These are phyloP conservation scores for Sanghuangporus baumii DNA, from an alignment of 1,284 basidiomycete genomes.

Conservation along the genomic window DNA sequence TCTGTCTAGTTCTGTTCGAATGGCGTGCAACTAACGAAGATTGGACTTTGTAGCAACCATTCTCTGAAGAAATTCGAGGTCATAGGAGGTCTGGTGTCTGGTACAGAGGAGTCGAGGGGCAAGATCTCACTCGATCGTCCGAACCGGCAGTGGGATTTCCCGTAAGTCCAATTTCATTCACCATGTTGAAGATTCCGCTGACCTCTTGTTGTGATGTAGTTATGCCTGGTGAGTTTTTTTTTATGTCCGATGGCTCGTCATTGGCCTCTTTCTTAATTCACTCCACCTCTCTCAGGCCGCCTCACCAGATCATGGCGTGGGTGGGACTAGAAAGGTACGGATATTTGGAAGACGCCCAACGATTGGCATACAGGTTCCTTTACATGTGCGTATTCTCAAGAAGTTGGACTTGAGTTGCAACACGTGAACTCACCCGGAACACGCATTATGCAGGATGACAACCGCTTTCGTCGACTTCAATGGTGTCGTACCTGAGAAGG, in stretches of 20 bases:
- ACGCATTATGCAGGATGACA: constrained; percentile 62
- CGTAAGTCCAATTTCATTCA: constrained; percentile 42
- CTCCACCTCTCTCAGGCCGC: constrained; percentile 65
- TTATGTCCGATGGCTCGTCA: background rate
- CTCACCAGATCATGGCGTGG: constrained; percentile 97
- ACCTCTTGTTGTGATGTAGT: constrained; percentile 29
- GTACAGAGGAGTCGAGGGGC: constrained; percentile 94
- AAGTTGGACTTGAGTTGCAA: background rate
- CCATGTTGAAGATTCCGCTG: constrained; percentile 20
- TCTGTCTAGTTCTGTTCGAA: constrained; percentile 1
- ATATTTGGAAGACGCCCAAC: constrained; percentile 88
- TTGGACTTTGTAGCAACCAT: constrained; percentile 47
- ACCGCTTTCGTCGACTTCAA: constrained; percentile 94
- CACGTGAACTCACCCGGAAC: background rate
- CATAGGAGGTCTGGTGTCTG: constrained; percentile 91
- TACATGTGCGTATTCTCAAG: constrained; percentile 71
- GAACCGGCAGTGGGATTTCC: constrained; percentile 98
- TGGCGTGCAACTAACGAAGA: constrained; percentile 13
- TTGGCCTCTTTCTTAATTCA: background rate
- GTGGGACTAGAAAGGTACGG: constrained; percentile 96
- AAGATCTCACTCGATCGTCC: constrained; percentile 93
- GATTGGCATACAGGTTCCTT: constrained; percentile 92
- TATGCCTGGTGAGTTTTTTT: constrained; percentile 58
- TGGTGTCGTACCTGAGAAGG: constrained; percentile 96
- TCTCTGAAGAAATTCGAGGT: constrained; percentile 95